A percentile compares a stretch with the other conserved stretches of the same genome.
Evolutionary conservation across 805 yeast genomes (phyloP).

Genomic region (Nakazawaea molendinolei): DNA sequence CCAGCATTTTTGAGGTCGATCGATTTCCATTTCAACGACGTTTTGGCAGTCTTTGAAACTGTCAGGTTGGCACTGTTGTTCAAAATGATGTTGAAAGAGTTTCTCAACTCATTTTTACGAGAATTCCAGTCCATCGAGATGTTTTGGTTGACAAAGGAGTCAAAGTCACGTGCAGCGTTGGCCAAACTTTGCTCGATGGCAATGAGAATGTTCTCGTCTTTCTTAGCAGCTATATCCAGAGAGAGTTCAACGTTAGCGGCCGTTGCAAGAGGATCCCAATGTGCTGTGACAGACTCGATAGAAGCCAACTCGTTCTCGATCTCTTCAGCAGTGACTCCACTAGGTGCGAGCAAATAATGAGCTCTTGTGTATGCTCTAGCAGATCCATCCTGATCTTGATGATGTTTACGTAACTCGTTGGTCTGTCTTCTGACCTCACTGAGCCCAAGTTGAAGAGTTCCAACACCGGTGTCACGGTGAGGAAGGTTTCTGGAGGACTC

Average conservation of each 20-base stretch:
- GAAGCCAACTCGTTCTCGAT: conserved; percentile 55
- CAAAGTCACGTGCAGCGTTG: conserved; percentile 78
- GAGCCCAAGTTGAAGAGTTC: conserved; percentile 74
- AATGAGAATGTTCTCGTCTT: conserved; percentile 74
- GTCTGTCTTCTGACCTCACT: conserved; percentile 72
- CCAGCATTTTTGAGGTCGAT: conserved; percentile 26
- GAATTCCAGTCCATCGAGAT: conserved; percentile 80
- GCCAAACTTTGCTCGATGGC: conserved; percentile 77
- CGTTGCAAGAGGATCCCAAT: background rate
- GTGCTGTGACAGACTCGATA: conserved; percentile 19
- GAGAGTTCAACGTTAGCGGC: background rate
- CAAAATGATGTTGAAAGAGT: conserved; percentile 55
- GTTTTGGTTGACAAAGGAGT: conserved; percentile 62
- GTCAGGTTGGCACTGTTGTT: conserved; percentile 18
- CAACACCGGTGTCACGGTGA: conserved; percentile 54
- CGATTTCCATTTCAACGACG: conserved; percentile 15
- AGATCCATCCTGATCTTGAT: background rate
- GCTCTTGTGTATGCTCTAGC: conserved; percentile 54
- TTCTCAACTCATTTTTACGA: conserved; percentile 67
- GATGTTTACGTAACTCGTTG: conserved; percentile 37
- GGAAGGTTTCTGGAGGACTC: conserved; percentile 79
- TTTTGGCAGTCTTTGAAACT: conserved; percentile 13
- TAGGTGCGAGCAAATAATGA: conserved; percentile 83
- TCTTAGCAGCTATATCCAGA: conserved; percentile 48
- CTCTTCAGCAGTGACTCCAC: conserved; percentile 83